Base-by-base conservation (phyloP, 2,329 filamentous ascomycete genomes). In the Penicillium oxalicum region DNA sequence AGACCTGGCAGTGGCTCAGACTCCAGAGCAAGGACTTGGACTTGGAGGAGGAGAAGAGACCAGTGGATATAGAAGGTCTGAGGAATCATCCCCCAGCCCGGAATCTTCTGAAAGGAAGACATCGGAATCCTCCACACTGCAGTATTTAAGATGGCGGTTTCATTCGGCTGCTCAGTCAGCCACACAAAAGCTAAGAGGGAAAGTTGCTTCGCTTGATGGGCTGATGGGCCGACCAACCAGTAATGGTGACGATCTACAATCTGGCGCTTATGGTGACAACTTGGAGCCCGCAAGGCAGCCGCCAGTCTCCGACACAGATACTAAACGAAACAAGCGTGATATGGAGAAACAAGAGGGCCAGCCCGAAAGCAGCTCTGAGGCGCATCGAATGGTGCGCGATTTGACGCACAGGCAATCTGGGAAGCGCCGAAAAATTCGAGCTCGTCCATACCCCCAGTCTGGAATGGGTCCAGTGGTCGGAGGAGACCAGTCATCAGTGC, bases 311-410 rank as follows among this genome's bases (percentile, higher is more conserved):
- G 8, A 5, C 61, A 63, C 28, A 25, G 66, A 13, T 64, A 63
- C 9, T 64, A 66, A 39, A 44, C 64, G 25, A 65, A 63, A 61
- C n/a, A 66, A 66, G 48, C 60, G 55, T 11, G 54, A 61, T 32
- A 58, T 66, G 35, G 50, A 60, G 18, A 65, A 60, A 35, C 47
- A 52, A 26, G 35, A 46, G 26, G 42, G 65, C 3, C 61, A 67
- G 29, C 55, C 43, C 1, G 51, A 53, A 9, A 58, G 56, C 26
- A 64, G 58, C 8, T 55, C 56, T 4, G 65, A 67, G 40, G 65
- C 65, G 2, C 63, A 67, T 40, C 60, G 62, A 12, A 50, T 67
- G 3, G 63, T 68, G 12, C 61, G 64, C 4, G 63, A 65, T 11
- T 33, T 68, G 40, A 63, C 60, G 2, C 58, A 65, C 24, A 58